A percentile compares a stretch with the other conserved stretches of the same genome.
Conservation (phyloP, 495 filamentous ascomycete genomes). For the Penicillium cinerascens region DNA sequence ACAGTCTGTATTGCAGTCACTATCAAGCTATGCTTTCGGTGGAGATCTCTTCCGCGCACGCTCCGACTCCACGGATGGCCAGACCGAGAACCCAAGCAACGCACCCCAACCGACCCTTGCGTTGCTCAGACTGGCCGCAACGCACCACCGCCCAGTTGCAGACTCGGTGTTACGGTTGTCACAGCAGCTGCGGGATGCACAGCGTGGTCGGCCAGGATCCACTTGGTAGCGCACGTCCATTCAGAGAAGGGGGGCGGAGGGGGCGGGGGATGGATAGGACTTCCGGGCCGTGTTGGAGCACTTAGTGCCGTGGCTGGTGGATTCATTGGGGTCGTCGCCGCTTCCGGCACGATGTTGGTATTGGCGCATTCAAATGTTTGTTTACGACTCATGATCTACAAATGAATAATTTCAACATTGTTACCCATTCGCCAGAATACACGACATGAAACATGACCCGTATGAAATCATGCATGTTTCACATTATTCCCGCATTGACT, state of each 20-base stretch:
- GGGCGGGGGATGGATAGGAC: too few relatives aligned
- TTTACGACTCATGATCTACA: not conserved
- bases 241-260: too few relatives aligned
- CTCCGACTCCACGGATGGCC: not conserved
- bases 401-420: not conserved
- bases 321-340: too few relatives aligned
- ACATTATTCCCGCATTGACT: too few relatives aligned
- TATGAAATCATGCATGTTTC: too few relatives aligned
- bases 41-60: conserved; percentile 5
- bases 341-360: not conserved
- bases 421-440: too few relatives aligned
- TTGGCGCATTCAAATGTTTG: not conserved
- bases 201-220: conserved; percentile 8
- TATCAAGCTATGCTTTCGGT: conserved; percentile 18
- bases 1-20: conserved; percentile 13
- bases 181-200: conserved; percentile 15
- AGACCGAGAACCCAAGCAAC: not conserved
- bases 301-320: too few relatives aligned
- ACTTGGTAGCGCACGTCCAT: conserved; percentile 5
- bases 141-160: conserved; percentile 21
- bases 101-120: conserved; percentile 13
- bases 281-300: too few relatives aligned
- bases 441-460: not conserved
- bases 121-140: conserved; percentile 19
- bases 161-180: conserved; percentile 18